Evolutionary conservation across 2,329 filamentous ascomycete species (phyloP), one percentile per base, ranked within the genome.

Genomic region (Colletotrichum graminicola): DNA sequence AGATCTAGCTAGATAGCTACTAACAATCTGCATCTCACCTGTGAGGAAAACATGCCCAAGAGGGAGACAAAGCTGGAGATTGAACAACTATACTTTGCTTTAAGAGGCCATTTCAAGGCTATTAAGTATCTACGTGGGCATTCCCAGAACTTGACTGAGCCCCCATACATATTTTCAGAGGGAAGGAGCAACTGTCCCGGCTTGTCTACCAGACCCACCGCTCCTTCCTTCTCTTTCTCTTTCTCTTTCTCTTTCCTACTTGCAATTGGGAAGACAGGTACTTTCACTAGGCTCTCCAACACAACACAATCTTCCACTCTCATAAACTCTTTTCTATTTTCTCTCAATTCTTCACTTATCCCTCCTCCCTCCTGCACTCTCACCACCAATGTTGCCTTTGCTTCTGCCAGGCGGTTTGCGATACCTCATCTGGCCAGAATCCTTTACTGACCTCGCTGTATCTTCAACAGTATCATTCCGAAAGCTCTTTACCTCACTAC

Each of bases 121-220:
- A 18, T 4, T 29, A 3, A 29, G 3, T 32, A 21, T 43, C 7
- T 14, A 3, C n/a, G 21, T 6, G 32, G 43, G 5, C 8, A 29
- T 43, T 18, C 5, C 1, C 41, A 16, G 8, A 51, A 41, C 18
- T 43, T 32, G 18, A 29, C 18, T 14, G 8, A n/a, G 16, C 45
- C n/a, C 55, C 1, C 29, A 6, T 18, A 23, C 11, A 3, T 45
- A 26, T 54, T 41, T 18, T 45, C 21, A 34, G 16, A 39, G 26
- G 66, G 66, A 65, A 65, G 52, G 66, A 65, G 61, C 61, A 34
- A 57, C 43, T 45, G 21, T 26, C 41, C 32, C 8, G 6, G n/a
- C 11, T 52, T 32, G 32, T 5, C 11, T 10, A 41, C 34, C n/a
- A 18, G n/a, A 10, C 32, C 63, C 18, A 32, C 29, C 18, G 60